Conservation (phyloP, 306 rosid genomes). For the Cajanus cajan region DNA sequence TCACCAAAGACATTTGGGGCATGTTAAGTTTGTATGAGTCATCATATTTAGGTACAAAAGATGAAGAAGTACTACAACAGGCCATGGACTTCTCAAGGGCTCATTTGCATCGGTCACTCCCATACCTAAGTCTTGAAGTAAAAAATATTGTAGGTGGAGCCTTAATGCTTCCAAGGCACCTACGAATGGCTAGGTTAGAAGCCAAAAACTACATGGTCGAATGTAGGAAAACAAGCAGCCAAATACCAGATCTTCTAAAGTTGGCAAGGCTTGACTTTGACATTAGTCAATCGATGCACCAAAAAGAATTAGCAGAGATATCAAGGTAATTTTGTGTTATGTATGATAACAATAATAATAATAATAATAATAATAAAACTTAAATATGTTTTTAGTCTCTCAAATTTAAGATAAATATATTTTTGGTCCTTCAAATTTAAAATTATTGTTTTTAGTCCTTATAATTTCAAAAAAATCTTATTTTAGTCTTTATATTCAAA, state of each 20-base stretch:
- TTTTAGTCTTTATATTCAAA: too few relatives aligned
- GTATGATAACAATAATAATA: not conserved
- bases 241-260: constrained; percentile 22
- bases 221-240: constrained; percentile 6
- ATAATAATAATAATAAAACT: too few relatives aligned
- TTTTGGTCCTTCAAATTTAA: too few relatives aligned
- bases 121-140: constrained; percentile 10
- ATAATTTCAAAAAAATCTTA: too few relatives aligned
- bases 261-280: constrained; percentile 40
- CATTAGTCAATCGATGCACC: constrained; percentile 37
- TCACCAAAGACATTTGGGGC: constrained; percentile 30
- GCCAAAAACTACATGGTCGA: constrained; percentile 37
- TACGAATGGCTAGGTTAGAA: constrained; percentile 43
- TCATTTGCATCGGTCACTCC: constrained; percentile 17
- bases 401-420: too few relatives aligned
- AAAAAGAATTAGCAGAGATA: constrained; percentile 43
- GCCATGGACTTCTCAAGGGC: constrained; percentile 37
- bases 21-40: constrained; percentile 45
- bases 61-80: constrained; percentile 25
- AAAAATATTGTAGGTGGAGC: not conserved
- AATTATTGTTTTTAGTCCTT: too few relatives aligned
- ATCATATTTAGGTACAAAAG: constrained; percentile 36
- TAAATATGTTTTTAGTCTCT: too few relatives aligned
- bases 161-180: constrained; percentile 41
- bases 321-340: constrained; percentile 29